phyloP scores from a whole-genome alignment of 345 rosid species.

The Hevea brasiliensis region DNA sequence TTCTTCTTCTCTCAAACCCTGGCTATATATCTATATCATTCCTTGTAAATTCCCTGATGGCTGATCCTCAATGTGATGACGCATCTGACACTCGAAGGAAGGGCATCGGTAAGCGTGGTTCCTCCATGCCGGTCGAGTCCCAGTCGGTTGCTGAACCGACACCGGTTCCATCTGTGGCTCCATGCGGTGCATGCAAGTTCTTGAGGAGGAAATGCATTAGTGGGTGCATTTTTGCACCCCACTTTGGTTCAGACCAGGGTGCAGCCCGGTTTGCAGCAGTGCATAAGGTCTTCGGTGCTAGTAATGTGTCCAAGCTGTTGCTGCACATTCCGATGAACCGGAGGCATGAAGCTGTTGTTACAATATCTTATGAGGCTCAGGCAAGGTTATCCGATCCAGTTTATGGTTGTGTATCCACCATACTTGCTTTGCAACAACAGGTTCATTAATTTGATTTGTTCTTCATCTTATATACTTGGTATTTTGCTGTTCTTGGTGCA shows the following conservation, averaged over 20 bases:
- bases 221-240: conserved; percentile 94
- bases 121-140: not conserved
- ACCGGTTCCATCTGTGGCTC: conserved; percentile 42
- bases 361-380: conserved; percentile 91
- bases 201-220: conserved; percentile 86
- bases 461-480: not conserved
- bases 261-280: conserved; percentile 95
- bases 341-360: conserved; percentile 88
- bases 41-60: conserved; percentile 32
- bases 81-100: conserved; percentile 48
- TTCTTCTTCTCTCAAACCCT: not conserved
- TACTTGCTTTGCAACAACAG: conserved; percentile 94
- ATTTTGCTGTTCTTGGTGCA: not conserved
- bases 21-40: too few species aligned
- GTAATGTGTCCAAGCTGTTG: conserved; percentile 85
- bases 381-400: conserved; percentile 95
- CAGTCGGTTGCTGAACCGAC: conserved; percentile 8
- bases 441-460: conserved; percentile 22
- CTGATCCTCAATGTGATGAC: conserved; percentile 45
- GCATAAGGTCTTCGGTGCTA: conserved; percentile 95
- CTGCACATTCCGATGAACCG: conserved; percentile 77
- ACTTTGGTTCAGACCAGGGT: conserved; percentile 90
- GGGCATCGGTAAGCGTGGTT: conserved; percentile 35
- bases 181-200: conserved; percentile 98
- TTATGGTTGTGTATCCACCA: conserved; percentile 90